These are phyloP conservation scores for Tilletia setariae DNA, from an alignment of 1,284 basidiomycete genomes.

Conservation along the genomic window DNA sequence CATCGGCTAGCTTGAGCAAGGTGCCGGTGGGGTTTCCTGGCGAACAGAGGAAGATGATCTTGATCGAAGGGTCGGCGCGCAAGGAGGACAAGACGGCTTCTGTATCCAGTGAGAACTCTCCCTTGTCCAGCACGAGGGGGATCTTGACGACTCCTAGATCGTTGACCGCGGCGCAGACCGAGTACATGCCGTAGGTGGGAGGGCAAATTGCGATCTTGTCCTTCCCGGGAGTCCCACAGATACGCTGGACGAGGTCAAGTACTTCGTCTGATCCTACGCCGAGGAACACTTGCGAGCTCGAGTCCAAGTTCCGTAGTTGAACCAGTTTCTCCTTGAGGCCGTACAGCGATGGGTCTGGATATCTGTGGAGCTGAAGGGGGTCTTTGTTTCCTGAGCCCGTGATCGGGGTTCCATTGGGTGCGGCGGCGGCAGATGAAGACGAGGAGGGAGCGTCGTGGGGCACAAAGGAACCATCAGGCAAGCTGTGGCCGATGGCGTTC, in stretches of 20 bases:
- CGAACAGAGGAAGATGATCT: slow-evolving; percentile 90
- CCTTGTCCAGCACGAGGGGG: slow-evolving; percentile 70
- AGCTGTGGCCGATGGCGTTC: slow-evolving; percentile 84
- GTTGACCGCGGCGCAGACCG: slow-evolving; percentile 90
- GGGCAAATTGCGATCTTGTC: slow-evolving; percentile 70
- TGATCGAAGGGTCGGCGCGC: slow-evolving; percentile 61
- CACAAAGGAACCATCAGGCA: slow-evolving; percentile 57
- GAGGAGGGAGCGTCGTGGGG: slow-evolving; percentile 27
- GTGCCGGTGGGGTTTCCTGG: slow-evolving; percentile 97
- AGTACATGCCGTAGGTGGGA: slow-evolving; percentile 98
- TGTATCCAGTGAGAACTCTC: slow-evolving; percentile 74
- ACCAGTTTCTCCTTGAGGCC: slow-evolving; percentile 76
- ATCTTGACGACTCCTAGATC: slow-evolving; percentile 81
- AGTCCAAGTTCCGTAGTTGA: slow-evolving; percentile 57
- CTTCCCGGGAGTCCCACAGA: slow-evolving; percentile 75
- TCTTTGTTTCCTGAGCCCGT: slow-evolving; percentile 27
- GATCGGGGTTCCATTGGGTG: slow-evolving; percentile 21
- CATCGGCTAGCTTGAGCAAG: slow-evolving; percentile 68
- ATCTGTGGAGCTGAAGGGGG: slow-evolving; percentile 68
- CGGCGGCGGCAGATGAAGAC: slow-evolving; percentile 17
- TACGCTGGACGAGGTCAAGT: slow-evolving; percentile 88
- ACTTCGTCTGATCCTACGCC: slow-evolving; percentile 97
- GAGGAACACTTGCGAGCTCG: slow-evolving; percentile 68
- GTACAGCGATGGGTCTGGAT: slow-evolving; percentile 79
- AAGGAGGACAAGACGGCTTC: slow-evolving; percentile 62